Evolutionary conservation across 2,329 filamentous ascomycete genomes (phyloP).

Genomic region (Fusarium papillatum): DNA sequence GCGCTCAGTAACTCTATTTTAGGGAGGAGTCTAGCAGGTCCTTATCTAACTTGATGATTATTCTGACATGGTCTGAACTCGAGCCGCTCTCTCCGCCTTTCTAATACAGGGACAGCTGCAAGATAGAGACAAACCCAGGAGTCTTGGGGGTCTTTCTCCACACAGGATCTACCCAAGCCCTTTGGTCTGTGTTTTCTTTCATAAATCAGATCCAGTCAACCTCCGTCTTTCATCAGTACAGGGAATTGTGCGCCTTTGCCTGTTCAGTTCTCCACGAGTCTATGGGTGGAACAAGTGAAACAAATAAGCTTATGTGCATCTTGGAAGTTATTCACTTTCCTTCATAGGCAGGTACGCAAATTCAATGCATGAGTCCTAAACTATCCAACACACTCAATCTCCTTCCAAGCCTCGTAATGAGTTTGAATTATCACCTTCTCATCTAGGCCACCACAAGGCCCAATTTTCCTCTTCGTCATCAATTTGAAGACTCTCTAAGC

Average conservation of each 20-base stretch:
- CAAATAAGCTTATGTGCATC: not conserved
- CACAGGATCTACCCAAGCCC: accelerated
- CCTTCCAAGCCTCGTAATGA: not conserved
- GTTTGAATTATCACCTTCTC: not conserved
- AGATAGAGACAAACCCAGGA: not conserved
- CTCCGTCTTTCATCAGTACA: not conserved
- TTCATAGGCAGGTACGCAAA: not conserved
- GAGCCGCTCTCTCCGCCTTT: not conserved
- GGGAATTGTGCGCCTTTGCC: not conserved
- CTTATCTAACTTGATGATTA: not conserved
- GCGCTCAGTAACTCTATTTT: not conserved
- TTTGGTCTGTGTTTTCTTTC: not conserved
- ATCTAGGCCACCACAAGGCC: not conserved
- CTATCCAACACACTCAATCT: not conserved
- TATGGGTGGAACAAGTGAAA: not conserved
- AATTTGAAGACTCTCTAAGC: not conserved
- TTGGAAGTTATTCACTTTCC: not conserved
- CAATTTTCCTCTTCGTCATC: not conserved
- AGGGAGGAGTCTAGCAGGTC: not conserved
- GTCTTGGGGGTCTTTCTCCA: not conserved
- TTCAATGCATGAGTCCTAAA: not conserved
- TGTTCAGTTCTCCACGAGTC: not conserved
- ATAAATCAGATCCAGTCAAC: not conserved
- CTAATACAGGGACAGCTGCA: not conserved
- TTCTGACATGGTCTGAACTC: not conserved